Base-by-base conservation (phyloP, 1,139 yeast species). In the Lodderomyces margitis region DNA sequence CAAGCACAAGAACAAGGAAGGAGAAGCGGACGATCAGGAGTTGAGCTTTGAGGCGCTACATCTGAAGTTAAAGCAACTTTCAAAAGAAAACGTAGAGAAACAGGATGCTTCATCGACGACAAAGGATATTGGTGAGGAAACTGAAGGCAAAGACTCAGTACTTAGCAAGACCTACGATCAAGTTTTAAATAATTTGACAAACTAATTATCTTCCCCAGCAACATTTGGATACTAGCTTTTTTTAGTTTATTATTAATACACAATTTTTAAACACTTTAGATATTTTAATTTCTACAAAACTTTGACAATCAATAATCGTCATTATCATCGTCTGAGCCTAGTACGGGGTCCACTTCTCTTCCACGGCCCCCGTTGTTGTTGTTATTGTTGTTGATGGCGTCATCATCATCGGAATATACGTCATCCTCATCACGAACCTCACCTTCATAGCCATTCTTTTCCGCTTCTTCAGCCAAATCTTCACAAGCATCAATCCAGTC, bases 401-500 rank as follows among this genome's bases (percentile, higher is more conserved):
- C 66, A 25, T 70, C 74, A 38, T 67, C 75, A 34, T 66, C 74
- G 39, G 68, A 64, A 44, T 67, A 66, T 25, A 61, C 71, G 15
- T 62, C 70, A 14, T 35, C 45, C 3, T 46, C 47, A 10, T 62
- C 17, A 1, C 58, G 63, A n/a, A 52, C 55, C 21, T 55, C 32
- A n/a, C 34, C 43, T 3, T 47, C 50, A 11, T 62, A 14, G 1
- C 59, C 63, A n/a, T 53, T 55, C 21, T 56, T 61, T 11, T 59
- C 67, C 1, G 68, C 70, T 46, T 85, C 87, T 48, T 81, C 82
- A 34, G 94, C 95, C 46, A 92, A 94, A 40, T 94, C 96, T 57
- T 92, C 98, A 59, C 96, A 92, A 1, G 98, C 98, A 68, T 92
- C 98, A 45, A 89, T 89, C 98, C 98, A 92, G 59, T 91, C 98